Evolutionary conservation across 495 filamentous ascomycete genomes (phyloP), one percentile per base, ranked within the genome.

Genomic region (Polyplosphaeria fusca): DNA sequence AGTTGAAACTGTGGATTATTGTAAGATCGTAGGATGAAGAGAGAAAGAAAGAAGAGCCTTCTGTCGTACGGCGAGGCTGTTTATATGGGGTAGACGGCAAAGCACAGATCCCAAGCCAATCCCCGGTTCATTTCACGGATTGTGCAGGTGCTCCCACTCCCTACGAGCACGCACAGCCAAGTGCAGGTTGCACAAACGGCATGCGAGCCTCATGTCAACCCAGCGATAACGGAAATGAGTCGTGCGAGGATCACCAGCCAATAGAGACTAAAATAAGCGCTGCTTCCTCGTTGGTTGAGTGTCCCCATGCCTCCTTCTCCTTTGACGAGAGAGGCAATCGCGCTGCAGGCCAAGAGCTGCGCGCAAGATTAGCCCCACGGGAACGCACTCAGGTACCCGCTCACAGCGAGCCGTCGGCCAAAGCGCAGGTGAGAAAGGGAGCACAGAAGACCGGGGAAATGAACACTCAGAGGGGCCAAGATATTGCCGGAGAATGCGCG

Each of bases 1-100:
- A 59, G 55, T 41, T 26, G 28, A 58, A 19, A 58, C 54, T 58
- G 54, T 58, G 35, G 25, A 58, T 50, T 58, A 44, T 48, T 11
- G 20, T 20, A 38, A 16, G 54, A 58, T 58, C 54, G 54, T 50
- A 49, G 35, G 39, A 42, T 18, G 38, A 40, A 32, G 44, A 50
- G 14, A 37, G 18, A 22, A 30, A 27, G 23, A 58, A 35, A 44
- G 22, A 3, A 16, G 27, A 23, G n/a, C n/a, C n/a, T n/a, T n/a
- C 23, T 7, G 18, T 42, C 9, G 39, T 7, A 12, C 9, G 28
- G 23, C 52, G 43, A 56, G 52, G 44, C 52, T 56, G 52, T 56
- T 48, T 56, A 56, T 47, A 39, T 39, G 30, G 14, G 14, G 30
- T 14, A 7, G 7, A 14, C 30, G 30, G 7, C 7, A 35, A 14